Base-by-base conservation (phyloP, 176 grass and related monocot genomes). In the Avena sativa region DNA sequence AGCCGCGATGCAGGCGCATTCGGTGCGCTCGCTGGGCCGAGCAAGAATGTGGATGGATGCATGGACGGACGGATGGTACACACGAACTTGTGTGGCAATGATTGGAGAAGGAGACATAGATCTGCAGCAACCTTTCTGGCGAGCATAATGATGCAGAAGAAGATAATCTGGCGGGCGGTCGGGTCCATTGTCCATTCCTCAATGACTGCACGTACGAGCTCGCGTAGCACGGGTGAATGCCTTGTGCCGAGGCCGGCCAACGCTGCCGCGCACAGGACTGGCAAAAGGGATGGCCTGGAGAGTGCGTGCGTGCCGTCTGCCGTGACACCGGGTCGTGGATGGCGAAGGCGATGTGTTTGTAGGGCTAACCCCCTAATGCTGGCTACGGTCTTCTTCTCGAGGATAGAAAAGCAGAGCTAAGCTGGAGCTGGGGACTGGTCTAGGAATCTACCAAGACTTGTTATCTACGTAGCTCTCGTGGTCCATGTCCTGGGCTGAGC, bases 71-170 rank as follows among this genome's bases (percentile, higher is more conserved):
- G 66, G 66, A 83, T 74, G 81, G 76, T 80, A 81, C 90, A 81
- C 55, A 91, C 69, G 81, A 88, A 85, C 81, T 85, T 85, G 90
- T 76, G 69, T 32, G 86, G 57, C 90, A 91, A 91, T 88, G 86
- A 91, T 91, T 91, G 90, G 90, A 15, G 80, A 88, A 88, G 90
- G 88, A 86, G 82, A 86, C 90, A 88, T 30, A 86, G 90, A 89
- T 91, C 90, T 91, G 86, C 82, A 21, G 90, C 83, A 91, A 86
- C 90, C 90, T 91, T 91, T 91, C 86, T 86, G 78, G 90, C 83
- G 78, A 88, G 86, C 90, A 91, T 86, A 91, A 91, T 91, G 83
- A 91, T 91, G 82, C 86, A 81, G 83, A 65, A 86, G 86, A 86
- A 91, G 90, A 88, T 91, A 72, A 82, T 91, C 82, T 78, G 86